Conservation (phyloP, 176 grass and related monocot species). For the Metroxylon sagu region DNA sequence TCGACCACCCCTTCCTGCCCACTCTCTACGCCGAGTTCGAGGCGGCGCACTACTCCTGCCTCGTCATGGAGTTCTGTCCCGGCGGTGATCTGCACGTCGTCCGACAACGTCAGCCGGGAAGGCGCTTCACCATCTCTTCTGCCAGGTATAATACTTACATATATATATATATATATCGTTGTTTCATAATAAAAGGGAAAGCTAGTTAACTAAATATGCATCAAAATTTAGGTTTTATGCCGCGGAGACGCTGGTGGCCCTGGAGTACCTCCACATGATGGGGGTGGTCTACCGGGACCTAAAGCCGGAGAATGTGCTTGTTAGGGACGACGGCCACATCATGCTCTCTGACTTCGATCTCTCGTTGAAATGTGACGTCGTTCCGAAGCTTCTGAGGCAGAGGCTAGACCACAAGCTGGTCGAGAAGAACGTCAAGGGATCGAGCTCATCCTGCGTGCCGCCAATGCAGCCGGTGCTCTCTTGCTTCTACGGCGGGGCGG, state of each 20-base stretch:
- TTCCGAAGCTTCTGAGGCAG: slow-evolving; percentile 46
- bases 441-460: slow-evolving; percentile 43
- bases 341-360: slow-evolving; percentile 99
- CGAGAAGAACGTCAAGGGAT: not conserved
- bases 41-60: slow-evolving; percentile 76
- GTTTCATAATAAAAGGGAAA: no score
- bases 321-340: slow-evolving; percentile 77
- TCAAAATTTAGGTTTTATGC: slow-evolving; percentile 56
- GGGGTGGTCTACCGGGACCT: slow-evolving; percentile 91
- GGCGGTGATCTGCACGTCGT: slow-evolving; percentile 80
- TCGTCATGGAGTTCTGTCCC: slow-evolving; percentile 93
- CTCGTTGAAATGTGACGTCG: slow-evolving; percentile 78
- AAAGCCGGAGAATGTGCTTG: slow-evolving; percentile 91
- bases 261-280: slow-evolving; percentile 99
- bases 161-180: no score
- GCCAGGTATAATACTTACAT: slow-evolving; percentile 22
- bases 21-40: slow-evolving; percentile 89
- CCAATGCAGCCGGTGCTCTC: slow-evolving; percentile 87
- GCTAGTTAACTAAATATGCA: no score
- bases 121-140: slow-evolving; percentile 51
- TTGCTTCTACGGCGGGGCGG: slow-evolving; percentile 60
- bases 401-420: slow-evolving; percentile 13
- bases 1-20: slow-evolving; percentile 86
- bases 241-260: slow-evolving; percentile 69
- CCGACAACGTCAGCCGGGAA: slow-evolving; percentile 57